Evolutionary conservation across 208 protist species (phyloP).

Genomic region (Trypanosoma vivax): DNA sequence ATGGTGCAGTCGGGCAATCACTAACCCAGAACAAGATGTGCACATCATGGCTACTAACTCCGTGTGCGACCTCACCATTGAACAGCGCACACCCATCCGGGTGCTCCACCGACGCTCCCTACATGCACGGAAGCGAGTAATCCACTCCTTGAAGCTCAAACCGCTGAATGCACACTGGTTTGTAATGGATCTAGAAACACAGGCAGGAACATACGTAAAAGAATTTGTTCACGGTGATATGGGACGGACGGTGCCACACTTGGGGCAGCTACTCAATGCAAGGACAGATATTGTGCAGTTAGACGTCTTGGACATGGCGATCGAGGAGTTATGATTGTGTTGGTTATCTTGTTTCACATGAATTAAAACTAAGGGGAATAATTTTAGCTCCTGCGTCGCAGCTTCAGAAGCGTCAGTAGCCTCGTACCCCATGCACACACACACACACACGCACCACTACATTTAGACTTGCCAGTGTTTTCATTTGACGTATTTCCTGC

Average conservation of each 20-base stretch:
- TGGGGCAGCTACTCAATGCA: slow-evolving; percentile 75
- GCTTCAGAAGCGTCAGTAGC: too few relatives aligned
- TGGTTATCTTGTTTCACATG: not conserved
- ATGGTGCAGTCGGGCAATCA: slow-evolving; percentile 68
- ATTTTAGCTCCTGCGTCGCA: too few relatives aligned
- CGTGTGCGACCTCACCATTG: slow-evolving; percentile 47
- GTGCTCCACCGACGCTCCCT: slow-evolving; percentile 93
- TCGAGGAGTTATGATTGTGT: slow-evolving; percentile 44
- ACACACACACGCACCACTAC: too few relatives aligned
- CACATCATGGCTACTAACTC: slow-evolving; percentile 33
- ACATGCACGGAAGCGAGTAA: slow-evolving; percentile 59
- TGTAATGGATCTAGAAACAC: slow-evolving; percentile 86
- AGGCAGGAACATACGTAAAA: slow-evolving; percentile 97
- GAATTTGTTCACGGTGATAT: slow-evolving; percentile 98
- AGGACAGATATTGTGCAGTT: slow-evolving; percentile 92
- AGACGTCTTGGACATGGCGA: slow-evolving; percentile 91
- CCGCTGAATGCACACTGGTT: slow-evolving; percentile 87
- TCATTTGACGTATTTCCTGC: too few relatives aligned
- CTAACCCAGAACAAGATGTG: slow-evolving; percentile 26
- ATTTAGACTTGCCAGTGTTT: too few relatives aligned
- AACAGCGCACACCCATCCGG: slow-evolving; percentile 90
- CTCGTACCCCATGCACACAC: too few relatives aligned
- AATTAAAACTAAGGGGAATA: not conserved
- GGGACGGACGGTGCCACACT: slow-evolving; percentile 87
- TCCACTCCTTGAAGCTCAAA: slow-evolving; percentile 72